Evolutionary conservation across 257 asterid genomes (phyloP).

Genomic region (Paulownia fortunei): DNA sequence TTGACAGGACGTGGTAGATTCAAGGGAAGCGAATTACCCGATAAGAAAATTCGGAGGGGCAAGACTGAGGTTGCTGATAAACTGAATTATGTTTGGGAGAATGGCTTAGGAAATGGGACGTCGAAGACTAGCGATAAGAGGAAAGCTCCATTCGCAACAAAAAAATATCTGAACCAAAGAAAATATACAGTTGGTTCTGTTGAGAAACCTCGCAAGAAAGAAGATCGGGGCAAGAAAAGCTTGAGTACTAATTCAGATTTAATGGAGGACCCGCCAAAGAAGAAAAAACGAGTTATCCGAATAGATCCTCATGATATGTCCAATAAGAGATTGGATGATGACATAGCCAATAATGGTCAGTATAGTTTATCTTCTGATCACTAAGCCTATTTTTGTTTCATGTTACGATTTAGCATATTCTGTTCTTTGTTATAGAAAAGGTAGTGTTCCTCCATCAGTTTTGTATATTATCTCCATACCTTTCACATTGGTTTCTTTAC

Average conservation of each 20-base stretch:
- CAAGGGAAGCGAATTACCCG: constrained; percentile 37
- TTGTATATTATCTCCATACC: neutral
- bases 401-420: neutral
- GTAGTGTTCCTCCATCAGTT: neutral
- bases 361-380: constrained; percentile 29
- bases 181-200: constrained; percentile 35
- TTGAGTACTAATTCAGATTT: constrained; percentile 40
- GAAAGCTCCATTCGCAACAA: constrained; percentile 36
- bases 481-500: neutral
- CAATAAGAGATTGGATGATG: constrained; percentile 89
- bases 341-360: constrained; percentile 54
- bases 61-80: constrained; percentile 32
- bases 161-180: constrained; percentile 36
- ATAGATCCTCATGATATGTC: constrained; percentile 83
- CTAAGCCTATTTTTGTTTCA: constrained; percentile 15
- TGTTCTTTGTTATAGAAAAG: constrained; percentile 9
- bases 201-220: constrained; percentile 50
- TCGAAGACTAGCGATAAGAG: constrained; percentile 28
- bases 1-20: constrained; percentile 34
- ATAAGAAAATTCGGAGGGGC: constrained; percentile 40
- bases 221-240: constrained; percentile 46
- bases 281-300: constrained; percentile 70
- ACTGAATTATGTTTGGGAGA: constrained; percentile 27
- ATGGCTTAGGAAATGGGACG: constrained; percentile 35
- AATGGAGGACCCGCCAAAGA: constrained; percentile 56